Evolutionary conservation across 169 alveolate species (phyloP).

Genomic region (Plasmodium malariae): DNA sequence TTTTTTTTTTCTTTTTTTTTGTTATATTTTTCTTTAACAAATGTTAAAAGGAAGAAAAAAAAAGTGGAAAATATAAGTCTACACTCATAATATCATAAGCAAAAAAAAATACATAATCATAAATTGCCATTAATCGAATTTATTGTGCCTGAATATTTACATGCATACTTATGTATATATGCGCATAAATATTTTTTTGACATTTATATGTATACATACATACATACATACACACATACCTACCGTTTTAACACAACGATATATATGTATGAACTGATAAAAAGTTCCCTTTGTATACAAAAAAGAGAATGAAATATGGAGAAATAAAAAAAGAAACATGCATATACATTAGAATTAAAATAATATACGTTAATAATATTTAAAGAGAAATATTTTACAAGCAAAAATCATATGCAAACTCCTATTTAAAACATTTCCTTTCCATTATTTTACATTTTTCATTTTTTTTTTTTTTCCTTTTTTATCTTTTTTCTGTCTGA

Average conservation of each 20-base stretch:
- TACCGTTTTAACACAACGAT: background rate
- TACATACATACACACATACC: background rate
- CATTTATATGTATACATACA: slow-evolving; percentile 6
- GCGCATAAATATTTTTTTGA: background rate
- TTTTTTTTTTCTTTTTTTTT: slow-evolving; percentile 4
- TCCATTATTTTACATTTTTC: background rate
- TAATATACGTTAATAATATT: background rate
- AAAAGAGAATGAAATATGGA: slow-evolving; percentile 1
- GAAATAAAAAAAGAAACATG: background rate
- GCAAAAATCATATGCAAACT: background rate
- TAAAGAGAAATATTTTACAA: background rate
- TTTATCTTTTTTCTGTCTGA: background rate
- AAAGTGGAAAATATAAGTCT: slow-evolving; percentile 22
- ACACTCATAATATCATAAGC: background rate
- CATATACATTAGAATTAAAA: slow-evolving; percentile 2
- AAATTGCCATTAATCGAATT: slow-evolving; percentile 18
- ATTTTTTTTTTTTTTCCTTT: slow-evolving; percentile 1
- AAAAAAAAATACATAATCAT: slow-evolving; percentile 6
- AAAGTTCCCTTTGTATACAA: background rate
- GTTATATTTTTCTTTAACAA: background rate
- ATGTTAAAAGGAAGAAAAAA: slow-evolving; percentile 5
- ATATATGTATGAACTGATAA: background rate
- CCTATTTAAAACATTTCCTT: slow-evolving; percentile 21
- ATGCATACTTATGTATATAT: slow-evolving; percentile 2
- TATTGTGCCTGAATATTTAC: slow-evolving; percentile 2